Base-by-base conservation (phyloP, 768 basidiomycete species). In the Sarcomyxa edulis region DNA sequence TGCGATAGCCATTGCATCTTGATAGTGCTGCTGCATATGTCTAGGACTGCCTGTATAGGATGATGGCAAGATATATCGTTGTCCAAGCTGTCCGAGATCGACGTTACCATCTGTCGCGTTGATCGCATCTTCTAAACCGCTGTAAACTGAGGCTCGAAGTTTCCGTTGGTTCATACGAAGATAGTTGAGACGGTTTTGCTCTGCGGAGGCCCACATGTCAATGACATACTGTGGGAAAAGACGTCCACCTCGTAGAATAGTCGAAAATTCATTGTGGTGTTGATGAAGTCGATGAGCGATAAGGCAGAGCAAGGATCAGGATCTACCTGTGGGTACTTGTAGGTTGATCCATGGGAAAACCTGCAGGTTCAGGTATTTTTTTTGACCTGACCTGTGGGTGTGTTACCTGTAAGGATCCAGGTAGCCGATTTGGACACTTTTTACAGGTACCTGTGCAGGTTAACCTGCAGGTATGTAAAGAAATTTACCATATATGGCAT, bases 181-280 rank as follows among this genome's bases (percentile, higher is more conserved):
- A 51, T 51, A 76, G 7, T 26, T 35, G 1, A 78, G 53, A 2
- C 54, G 50, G 6, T 32, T 46, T 15, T 74, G 69, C 2, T 78
- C 71, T 19, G 61, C 49, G 0, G 56, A 49, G 11, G 73, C 71
- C 64, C 61, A 78, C 2, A 44, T 49, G 58, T 78, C 70, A 32
- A 65, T 64, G 25, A 69, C 34, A 44, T 58, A 69, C 30, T 72
- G 61, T 37, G 73, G 68, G 24, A 76, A 61, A 0, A 78, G 57
- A 16, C 51, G 51, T 2, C 62, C 58, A 36, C 53, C 66, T 18
- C 41, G 50, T 39, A 69, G 61, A 7, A 71, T 32, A 39, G 53
- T 52, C 4, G 28, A 8, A 18, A 47, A 54, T 27, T 63, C 49
- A 24, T 26, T 21, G 10, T 25, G 36, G 2, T 58, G 43, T 0